Evolutionary conservation across 352 stramenopile genomes (phyloP).

Genomic region (Aphanomyces astaci): DNA sequence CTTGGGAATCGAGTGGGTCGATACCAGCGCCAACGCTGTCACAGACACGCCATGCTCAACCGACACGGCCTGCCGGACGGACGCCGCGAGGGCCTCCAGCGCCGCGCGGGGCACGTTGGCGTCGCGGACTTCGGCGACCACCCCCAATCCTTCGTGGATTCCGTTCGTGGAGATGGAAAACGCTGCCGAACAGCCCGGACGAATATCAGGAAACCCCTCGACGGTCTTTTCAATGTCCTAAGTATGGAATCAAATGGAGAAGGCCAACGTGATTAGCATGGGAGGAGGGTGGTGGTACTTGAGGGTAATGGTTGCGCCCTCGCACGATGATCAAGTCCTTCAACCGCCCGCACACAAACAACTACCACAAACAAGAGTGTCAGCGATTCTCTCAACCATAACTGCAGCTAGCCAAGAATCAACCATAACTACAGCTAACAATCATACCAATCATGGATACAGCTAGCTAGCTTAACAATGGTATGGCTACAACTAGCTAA

Average conservation of each 20-base stretch:
- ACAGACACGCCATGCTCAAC: conserved; percentile 81
- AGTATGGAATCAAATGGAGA: neutral
- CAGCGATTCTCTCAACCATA: no score
- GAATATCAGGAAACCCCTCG: conserved; percentile 68
- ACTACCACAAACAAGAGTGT: no score
- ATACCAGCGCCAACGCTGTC: conserved; percentile 86
- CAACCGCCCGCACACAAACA: conserved; percentile 97
- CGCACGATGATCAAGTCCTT: conserved; percentile 99
- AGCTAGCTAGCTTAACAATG: no score
- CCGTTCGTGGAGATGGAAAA: conserved; percentile 69
- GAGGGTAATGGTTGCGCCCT: conserved; percentile 98
- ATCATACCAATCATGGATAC: no score
- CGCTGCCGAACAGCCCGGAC: conserved; percentile 92
- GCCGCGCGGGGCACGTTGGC: neutral
- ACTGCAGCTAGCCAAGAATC: no score
- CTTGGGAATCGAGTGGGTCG: conserved; percentile 92
- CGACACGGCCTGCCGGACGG: conserved; percentile 56
- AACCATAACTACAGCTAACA: no score
- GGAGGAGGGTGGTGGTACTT: no score
- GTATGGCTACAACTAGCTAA: no score
- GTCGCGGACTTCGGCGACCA: conserved; percentile 65
- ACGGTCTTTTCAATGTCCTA: conserved; percentile 96
- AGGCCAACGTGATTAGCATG: no score
- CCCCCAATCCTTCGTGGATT: conserved; percentile 54
- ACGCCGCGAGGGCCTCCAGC: neutral